Conservation (phyloP, 106 monocot species). For the Vanilla planifolia region DNA sequence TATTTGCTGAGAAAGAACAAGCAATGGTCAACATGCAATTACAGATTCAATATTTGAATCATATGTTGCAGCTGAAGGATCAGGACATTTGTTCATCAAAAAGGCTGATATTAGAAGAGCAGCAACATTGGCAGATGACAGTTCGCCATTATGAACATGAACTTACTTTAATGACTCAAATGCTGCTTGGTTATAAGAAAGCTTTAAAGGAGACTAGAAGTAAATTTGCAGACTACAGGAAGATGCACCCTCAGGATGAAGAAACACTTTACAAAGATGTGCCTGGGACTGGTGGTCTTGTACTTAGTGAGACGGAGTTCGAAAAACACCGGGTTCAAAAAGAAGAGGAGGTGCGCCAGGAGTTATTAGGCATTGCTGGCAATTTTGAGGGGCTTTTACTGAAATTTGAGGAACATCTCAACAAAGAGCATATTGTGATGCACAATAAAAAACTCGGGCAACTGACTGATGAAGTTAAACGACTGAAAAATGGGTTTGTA, state of each 20-base stretch:
- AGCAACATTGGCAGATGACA: constrained; percentile 49
- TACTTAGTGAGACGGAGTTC: constrained; percentile 57
- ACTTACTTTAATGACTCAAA: constrained; percentile 42
- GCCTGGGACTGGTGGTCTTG: constrained; percentile 47
- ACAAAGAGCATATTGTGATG: constrained; percentile 9
- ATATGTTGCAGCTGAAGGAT: constrained; percentile 60
- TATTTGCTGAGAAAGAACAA: constrained; percentile 55
- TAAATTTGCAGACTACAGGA: constrained; percentile 63
- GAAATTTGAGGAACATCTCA: constrained; percentile 39
- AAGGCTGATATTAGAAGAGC: constrained; percentile 50
- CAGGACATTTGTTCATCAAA: constrained; percentile 45
- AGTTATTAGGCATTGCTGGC: constrained; percentile 35
- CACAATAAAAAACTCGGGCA: constrained; percentile 20
- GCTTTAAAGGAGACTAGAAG: constrained; percentile 47
- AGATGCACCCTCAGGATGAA: constrained; percentile 44
- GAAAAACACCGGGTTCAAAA: constrained; percentile 43
- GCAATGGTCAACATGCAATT: constrained; percentile 41
- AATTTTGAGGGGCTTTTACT: constrained; percentile 30
- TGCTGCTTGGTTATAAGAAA: constrained; percentile 71
- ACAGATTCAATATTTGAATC: constrained; percentile 47
- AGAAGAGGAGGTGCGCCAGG: constrained; percentile 29
- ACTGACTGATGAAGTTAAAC: constrained; percentile 18
- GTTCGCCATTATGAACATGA: constrained; percentile 62
- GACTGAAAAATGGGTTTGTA: constrained; percentile 31
- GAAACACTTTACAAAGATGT: constrained; percentile 72